Conservation (phyloP, 768 basidiomycete species). For the Tricholomella constricta region DNA sequence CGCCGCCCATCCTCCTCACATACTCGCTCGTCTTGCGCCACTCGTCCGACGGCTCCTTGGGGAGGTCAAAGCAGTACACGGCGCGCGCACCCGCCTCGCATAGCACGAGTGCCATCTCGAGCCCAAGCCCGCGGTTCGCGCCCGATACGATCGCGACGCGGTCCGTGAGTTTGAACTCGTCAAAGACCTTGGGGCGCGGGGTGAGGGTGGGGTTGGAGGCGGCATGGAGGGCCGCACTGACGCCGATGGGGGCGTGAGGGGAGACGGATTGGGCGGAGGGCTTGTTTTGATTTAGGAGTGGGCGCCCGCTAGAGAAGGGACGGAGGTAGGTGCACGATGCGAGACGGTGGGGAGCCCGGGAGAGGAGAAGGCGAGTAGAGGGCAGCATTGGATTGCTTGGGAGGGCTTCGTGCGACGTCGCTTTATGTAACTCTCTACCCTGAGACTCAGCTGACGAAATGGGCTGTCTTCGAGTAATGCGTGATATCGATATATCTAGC, state of each 20-base stretch:
- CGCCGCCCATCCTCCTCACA: slow-evolving; percentile 45
- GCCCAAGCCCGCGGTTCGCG: slow-evolving; percentile 69
- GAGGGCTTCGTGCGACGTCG: background rate
- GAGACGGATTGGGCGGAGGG: slow-evolving; percentile 45
- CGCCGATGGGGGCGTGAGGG: slow-evolving; percentile 62
- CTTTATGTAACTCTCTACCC: background rate
- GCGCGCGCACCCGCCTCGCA: slow-evolving; percentile 72
- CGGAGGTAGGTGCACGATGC: background rate
- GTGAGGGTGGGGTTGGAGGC: slow-evolving; percentile 34
- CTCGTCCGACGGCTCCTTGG: slow-evolving; percentile 54
- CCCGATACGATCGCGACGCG: slow-evolving; percentile 66
- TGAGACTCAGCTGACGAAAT: background rate
- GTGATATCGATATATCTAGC: too few relatives aligned
- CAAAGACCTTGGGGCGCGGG: slow-evolving; percentile 54
- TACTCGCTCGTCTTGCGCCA: slow-evolving; percentile 57
- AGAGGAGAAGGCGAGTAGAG: background rate
- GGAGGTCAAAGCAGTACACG: slow-evolving; percentile 71
- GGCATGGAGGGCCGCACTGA: slow-evolving; percentile 55
- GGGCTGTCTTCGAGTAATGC: too few relatives aligned
- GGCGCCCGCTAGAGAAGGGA: background rate
- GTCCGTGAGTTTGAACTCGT: slow-evolving; percentile 58
- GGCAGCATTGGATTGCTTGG: background rate
- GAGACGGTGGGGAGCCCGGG: background rate
- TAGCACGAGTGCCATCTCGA: slow-evolving; percentile 81
- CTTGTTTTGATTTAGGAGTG: background rate